A percentile compares a stretch with the other conserved stretches of the same genome.
phyloP scores from a whole-genome alignment of 495 filamentous ascomycete species.

The Talaromyces borbonicus region DNA sequence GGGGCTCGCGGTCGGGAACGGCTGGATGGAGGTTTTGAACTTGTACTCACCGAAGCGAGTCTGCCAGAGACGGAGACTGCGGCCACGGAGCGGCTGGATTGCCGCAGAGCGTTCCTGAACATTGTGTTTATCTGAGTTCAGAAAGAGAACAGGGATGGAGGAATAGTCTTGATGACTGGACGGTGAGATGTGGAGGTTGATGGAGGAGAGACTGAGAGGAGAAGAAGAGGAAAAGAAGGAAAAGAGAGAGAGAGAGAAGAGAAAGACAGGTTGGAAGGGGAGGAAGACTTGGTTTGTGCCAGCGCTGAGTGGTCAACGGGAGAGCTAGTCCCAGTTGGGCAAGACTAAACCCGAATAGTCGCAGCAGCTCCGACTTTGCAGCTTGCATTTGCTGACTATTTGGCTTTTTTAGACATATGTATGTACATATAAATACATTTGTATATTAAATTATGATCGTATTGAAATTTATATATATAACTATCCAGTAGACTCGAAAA shows the following conservation, averaged over 20 bases:
- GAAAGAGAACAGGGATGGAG: conserved; percentile 33
- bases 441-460: no score
- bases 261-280: no score
- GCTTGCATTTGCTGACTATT: conserved; percentile 11
- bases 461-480: no score
- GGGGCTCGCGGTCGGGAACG: background rate
- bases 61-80: conserved; percentile 84
- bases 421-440: no score
- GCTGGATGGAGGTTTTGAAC: conserved; percentile 9
- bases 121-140: conserved; percentile 52
- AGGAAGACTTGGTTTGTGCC: no score
- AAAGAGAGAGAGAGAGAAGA: no score
- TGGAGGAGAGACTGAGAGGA: conserved; percentile 32
- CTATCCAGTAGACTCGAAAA: no score
- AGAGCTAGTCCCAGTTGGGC: conserved; percentile 47
- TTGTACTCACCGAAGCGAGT: conserved; percentile 77
- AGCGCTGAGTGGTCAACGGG: conserved; percentile 43
- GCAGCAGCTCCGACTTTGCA: conserved; percentile 37
- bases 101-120: conserved; percentile 97
- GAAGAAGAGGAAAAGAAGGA: conserved; percentile 10
- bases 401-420: no score
- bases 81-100: conserved; percentile 87
- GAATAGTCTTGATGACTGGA: conserved; percentile 38
- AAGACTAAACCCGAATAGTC: conserved; percentile 31
- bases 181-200: conserved; percentile 40